phyloP scores from a whole-genome alignment of 176 grass and related monocot species.

The Bothriochloa decipiens region DNA sequence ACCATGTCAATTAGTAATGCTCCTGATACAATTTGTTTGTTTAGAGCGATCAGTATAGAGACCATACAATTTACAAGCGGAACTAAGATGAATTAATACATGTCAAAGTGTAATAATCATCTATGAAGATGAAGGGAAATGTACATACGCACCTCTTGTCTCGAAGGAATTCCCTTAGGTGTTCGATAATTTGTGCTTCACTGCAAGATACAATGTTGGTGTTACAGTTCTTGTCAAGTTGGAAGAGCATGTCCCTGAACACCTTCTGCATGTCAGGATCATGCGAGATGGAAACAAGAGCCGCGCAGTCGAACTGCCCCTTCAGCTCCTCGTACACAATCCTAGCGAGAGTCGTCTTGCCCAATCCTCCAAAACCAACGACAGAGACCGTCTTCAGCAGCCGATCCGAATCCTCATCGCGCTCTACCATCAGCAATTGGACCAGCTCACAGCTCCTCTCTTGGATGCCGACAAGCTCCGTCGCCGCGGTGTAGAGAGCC shows the following conservation, averaged over 20 bases:
- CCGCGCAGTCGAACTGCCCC: neutral
- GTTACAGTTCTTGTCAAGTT: neutral
- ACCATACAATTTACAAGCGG: no score
- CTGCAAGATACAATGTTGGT: neutral
- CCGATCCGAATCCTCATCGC: accelerated
- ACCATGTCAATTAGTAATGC: no score
- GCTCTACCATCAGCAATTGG: neutral
- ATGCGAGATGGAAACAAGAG: neutral
- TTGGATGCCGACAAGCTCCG: neutral
- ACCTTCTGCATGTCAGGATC: conserved; percentile 12
- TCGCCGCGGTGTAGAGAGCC: neutral
- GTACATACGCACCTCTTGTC: conserved; percentile 15
- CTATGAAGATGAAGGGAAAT: neutral
- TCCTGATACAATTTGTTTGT: no score
- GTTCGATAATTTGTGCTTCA: neutral
- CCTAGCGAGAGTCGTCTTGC: conserved; percentile 20
- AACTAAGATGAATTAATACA: neutral
- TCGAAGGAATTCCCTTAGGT: conserved; percentile 23
- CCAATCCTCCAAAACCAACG: conserved; percentile 3
- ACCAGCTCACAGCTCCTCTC: neutral
- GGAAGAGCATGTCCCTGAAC: conserved; percentile 7
- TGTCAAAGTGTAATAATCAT: neutral
- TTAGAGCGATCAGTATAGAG: no score
- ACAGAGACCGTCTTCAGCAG: neutral
- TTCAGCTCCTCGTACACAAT: neutral